Conservation (phyloP, 257 asterid species). For the Capsicum baccatum region DNA sequence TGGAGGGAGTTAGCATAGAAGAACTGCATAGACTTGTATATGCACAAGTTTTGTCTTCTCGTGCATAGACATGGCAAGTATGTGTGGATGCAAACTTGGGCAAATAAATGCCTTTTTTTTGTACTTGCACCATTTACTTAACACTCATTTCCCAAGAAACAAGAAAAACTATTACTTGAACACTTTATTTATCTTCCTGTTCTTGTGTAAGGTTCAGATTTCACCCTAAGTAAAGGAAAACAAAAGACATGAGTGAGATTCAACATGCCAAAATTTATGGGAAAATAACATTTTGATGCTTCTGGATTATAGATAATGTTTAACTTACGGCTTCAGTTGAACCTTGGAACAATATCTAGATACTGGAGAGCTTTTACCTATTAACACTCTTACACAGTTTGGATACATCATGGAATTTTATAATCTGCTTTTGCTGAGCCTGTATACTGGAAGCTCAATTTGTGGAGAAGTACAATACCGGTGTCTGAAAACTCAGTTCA, state of each 20-base stretch:
- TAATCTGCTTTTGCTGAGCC: conserved; percentile 19
- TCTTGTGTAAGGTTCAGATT: neutral
- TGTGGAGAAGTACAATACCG: neutral
- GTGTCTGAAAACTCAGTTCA: neutral
- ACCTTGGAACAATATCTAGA: neutral
- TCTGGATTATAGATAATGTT: neutral
- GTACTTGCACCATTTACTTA: neutral
- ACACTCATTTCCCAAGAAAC: neutral
- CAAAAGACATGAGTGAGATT: neutral
- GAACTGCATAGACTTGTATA: conserved; percentile 87
- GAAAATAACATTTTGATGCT: neutral
- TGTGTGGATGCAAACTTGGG: conserved; percentile 40
- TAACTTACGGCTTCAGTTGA: neutral
- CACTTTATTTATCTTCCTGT: neutral
- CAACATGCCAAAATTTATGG: neutral
- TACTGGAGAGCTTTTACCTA: conserved; percentile 10
- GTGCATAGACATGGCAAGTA: conserved; percentile 93
- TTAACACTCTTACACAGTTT: neutral
- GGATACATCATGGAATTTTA: conserved; percentile 14
- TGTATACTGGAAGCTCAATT: neutral
- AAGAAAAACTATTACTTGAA: neutral
- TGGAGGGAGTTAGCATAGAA: conserved; percentile 88
- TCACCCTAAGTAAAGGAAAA: neutral
- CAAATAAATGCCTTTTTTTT: conserved; percentile 11
- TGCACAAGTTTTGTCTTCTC: conserved; percentile 91